Conservation (phyloP, 164 flowering plant species). For the Paratinospora sagittata region DNA sequence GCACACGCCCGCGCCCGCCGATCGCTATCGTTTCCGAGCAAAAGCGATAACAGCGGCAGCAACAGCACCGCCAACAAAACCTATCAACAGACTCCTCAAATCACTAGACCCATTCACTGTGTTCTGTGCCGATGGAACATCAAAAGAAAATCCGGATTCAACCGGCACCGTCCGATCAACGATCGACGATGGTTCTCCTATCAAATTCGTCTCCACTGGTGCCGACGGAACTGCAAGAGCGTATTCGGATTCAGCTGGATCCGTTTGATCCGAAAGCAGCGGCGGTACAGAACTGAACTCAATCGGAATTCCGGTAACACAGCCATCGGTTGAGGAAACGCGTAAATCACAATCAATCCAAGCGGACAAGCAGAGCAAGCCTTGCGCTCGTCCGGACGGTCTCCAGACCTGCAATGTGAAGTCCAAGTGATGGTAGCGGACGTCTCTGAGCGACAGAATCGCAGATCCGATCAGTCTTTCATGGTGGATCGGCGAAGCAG, state of each 20-base stretch:
- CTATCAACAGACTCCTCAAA: conserved; percentile 13
- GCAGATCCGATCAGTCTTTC: conserved; percentile 13
- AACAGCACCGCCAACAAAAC: conserved; percentile 18
- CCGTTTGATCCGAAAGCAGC: not conserved
- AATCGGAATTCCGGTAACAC: conserved; percentile 14
- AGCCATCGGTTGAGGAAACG: not conserved
- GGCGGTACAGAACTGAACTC: not conserved
- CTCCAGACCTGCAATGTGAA: conserved; percentile 22
- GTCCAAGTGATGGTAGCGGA: not conserved
- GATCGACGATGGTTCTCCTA: not conserved
- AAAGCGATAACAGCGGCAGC: conserved; percentile 11
- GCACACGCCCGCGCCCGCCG: no score
- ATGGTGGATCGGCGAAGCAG: conserved; percentile 1
- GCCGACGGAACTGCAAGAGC: conserved; percentile 7
- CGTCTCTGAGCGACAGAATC: not conserved
- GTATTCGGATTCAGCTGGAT: not conserved
- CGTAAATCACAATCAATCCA: not conserved
- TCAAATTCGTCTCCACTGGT: not conserved
- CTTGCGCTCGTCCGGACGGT: conserved; percentile 19
- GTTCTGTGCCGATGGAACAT: not conserved
- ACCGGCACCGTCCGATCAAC: not conserved
- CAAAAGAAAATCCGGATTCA: not conserved
- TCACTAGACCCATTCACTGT: not conserved
- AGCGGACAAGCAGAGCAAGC: conserved; percentile 12
- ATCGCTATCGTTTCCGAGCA: not conserved